These are phyloP conservation scores for Vigna radiata DNA, from an alignment of 306 rosid species.

Conservation along the genomic window DNA sequence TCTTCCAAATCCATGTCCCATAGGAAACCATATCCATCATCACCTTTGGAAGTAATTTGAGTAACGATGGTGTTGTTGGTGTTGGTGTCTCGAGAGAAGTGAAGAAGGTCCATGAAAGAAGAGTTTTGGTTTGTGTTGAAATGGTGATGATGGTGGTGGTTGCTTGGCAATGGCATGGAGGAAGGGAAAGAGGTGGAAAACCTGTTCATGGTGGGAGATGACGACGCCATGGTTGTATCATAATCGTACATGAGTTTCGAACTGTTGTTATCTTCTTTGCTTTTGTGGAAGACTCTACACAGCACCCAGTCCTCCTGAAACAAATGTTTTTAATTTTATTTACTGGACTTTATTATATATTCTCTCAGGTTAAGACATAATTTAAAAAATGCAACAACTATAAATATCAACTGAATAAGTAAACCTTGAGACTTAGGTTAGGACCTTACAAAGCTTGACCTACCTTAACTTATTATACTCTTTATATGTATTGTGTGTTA, in stretches of 20 bases:
- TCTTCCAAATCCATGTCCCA: constrained; percentile 89
- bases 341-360: background rate
- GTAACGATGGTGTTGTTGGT: constrained; percentile 19
- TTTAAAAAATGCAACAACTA: background rate
- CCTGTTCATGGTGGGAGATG: constrained; percentile 54
- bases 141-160: constrained; percentile 37
- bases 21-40: constrained; percentile 67
- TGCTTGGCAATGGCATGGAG: constrained; percentile 40
- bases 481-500: background rate
- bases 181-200: constrained; percentile 53
- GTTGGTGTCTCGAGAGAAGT: constrained; percentile 54
- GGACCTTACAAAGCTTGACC: background rate
- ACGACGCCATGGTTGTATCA: constrained; percentile 45
- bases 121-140: constrained; percentile 45
- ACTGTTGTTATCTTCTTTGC: constrained; percentile 60
- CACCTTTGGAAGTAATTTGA: constrained; percentile 53
- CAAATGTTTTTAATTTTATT: background rate
- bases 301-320: constrained; percentile 98
- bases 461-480: background rate
- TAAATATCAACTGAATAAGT: background rate
- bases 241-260: constrained; percentile 41
- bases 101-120: constrained; percentile 62
- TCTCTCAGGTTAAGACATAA: background rate
- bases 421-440: background rate
- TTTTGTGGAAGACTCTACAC: constrained; percentile 91